Conservation (phyloP, 164 flowering plant genomes). For the Berberis thunbergii region DNA sequence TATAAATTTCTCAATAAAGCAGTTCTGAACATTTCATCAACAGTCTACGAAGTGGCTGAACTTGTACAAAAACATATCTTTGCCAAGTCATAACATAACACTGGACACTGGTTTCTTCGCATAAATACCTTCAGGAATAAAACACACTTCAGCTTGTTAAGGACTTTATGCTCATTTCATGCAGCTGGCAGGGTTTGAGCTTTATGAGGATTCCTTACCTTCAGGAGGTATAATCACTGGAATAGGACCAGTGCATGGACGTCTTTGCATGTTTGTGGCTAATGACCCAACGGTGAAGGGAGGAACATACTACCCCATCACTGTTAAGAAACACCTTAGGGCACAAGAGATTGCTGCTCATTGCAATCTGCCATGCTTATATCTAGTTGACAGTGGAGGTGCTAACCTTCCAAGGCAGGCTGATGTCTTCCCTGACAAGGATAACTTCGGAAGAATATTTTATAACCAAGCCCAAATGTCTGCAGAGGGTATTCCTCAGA, state of each 20-base stretch:
- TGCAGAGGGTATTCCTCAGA: slow-evolving; percentile 83
- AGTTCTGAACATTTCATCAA: too few species aligned
- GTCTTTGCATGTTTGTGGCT: slow-evolving; percentile 92
- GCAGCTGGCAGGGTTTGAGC: slow-evolving; percentile 94
- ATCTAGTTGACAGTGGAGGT: slow-evolving; percentile 98
- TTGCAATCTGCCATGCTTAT: slow-evolving; percentile 83
- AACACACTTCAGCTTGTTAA: neutral
- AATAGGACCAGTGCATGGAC: slow-evolving; percentile 85
- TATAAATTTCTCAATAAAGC: too few species aligned
- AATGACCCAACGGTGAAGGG: slow-evolving; percentile 97
- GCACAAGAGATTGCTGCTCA: slow-evolving; percentile 96
- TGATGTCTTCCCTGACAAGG: slow-evolving; percentile 92
- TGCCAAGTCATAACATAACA: too few species aligned
- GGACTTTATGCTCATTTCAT: neutral
- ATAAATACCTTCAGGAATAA: neutral
- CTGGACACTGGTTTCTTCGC: neutral
- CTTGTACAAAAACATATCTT: too few species aligned
- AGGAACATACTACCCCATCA: slow-evolving; percentile 94
- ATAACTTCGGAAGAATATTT: slow-evolving; percentile 89
- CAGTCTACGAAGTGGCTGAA: too few species aligned
- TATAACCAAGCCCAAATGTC: slow-evolving; percentile 93
- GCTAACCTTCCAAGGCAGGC: slow-evolving; percentile 98
- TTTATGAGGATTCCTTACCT: slow-evolving; percentile 79
- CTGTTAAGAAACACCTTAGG: slow-evolving; percentile 92
- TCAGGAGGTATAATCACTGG: slow-evolving; percentile 93